Conservation (phyloP, 2,329 filamentous ascomycete species). For the Phaeosphaeria sp. region DNA sequence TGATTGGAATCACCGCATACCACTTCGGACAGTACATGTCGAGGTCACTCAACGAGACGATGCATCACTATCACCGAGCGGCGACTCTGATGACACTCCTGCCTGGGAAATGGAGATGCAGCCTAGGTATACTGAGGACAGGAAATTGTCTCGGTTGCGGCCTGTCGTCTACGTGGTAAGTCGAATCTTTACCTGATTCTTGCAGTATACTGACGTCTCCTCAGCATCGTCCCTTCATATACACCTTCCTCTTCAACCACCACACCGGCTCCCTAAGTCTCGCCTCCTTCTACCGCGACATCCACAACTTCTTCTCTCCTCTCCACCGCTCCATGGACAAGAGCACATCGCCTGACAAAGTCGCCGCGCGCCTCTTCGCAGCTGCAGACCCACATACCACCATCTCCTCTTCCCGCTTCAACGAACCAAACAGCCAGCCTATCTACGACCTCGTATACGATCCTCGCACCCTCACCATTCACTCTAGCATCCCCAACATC, state of each 20-base stretch:
- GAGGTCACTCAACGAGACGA: slow-evolving; percentile 61
- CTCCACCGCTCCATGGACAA: slow-evolving; percentile 54
- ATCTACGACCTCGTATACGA: slow-evolving; percentile 70
- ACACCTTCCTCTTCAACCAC: slow-evolving; percentile 74
- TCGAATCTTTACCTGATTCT: not conserved
- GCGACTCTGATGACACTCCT: slow-evolving; percentile 24
- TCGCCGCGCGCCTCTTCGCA: slow-evolving; percentile 52
- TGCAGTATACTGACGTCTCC: not conserved
- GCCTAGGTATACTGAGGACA: slow-evolving; percentile 4
- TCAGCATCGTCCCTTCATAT: slow-evolving; percentile 74
- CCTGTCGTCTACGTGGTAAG: slow-evolving; percentile 73
- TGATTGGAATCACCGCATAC: slow-evolving; percentile 58
- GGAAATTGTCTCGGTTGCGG: slow-evolving; percentile 56
- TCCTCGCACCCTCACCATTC: slow-evolving; percentile 63
- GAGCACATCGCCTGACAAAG: slow-evolving; percentile 50
- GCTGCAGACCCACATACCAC: slow-evolving; percentile 46
- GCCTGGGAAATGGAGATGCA: slow-evolving; percentile 26
- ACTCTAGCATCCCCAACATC: slow-evolving; percentile 70
- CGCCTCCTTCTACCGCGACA: slow-evolving; percentile 54
- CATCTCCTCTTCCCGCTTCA: slow-evolving; percentile 38
- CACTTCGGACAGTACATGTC: slow-evolving; percentile 71
- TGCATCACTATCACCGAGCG: slow-evolving; percentile 14
- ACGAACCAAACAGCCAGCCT: slow-evolving; percentile 46
- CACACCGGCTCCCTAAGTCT: slow-evolving; percentile 62
- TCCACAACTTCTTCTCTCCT: slow-evolving; percentile 60